Percentiles rank a stretch among this genome's conserved stretches.
phyloP scores from a whole-genome alignment of 1,284 basidiomycete genomes.

The Tausonia pullulans region DNA sequence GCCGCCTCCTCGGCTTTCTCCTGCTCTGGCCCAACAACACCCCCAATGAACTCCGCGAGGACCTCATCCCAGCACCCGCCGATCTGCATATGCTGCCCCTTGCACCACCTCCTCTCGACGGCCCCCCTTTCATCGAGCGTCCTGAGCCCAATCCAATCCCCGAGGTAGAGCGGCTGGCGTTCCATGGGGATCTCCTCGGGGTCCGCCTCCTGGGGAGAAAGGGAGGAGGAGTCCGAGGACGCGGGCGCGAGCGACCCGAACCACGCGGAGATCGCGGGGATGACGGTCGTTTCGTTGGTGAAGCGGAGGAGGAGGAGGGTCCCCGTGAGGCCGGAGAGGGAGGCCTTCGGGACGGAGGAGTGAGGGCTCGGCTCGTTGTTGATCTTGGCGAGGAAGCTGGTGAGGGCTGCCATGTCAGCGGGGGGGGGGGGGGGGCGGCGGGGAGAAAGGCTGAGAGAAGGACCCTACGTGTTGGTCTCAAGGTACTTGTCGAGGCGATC shows the following conservation, averaged over 20 bases:
- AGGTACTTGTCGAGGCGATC: slow-evolving; percentile 60
- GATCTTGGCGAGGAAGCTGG: slow-evolving; percentile 55
- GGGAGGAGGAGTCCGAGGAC: slow-evolving; percentile 12
- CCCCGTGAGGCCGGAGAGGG: slow-evolving; percentile 37
- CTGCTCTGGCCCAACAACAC: too few species aligned
- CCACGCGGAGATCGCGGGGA: slow-evolving; percentile 75
- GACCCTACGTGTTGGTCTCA: slow-evolving; percentile 42
- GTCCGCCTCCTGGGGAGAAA: slow-evolving; percentile 22
- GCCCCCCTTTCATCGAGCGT: slow-evolving; percentile 57
- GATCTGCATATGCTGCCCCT: slow-evolving; percentile 76
- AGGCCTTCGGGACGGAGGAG: slow-evolving; percentile 12
- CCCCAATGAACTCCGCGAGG: not conserved
- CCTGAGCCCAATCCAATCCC: slow-evolving; percentile 82
- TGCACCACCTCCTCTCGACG: slow-evolving; percentile 56
- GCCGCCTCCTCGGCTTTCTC: too few species aligned
- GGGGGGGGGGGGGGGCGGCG: not conserved
- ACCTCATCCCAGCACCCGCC: slow-evolving; percentile 35
- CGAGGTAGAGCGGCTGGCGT: slow-evolving; percentile 60
- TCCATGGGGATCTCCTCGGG: slow-evolving; percentile 57
- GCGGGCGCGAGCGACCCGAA: slow-evolving; percentile 50
- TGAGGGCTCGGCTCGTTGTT: slow-evolving; percentile 50
- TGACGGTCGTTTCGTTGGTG: slow-evolving; percentile 58
- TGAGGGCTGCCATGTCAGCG: not conserved
- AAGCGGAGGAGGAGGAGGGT: slow-evolving; percentile 57
- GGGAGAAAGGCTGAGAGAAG: too few species aligned